These are phyloP conservation scores for Myxozyma sirexii DNA, from an alignment of 805 yeast species.

Conservation along the genomic window DNA sequence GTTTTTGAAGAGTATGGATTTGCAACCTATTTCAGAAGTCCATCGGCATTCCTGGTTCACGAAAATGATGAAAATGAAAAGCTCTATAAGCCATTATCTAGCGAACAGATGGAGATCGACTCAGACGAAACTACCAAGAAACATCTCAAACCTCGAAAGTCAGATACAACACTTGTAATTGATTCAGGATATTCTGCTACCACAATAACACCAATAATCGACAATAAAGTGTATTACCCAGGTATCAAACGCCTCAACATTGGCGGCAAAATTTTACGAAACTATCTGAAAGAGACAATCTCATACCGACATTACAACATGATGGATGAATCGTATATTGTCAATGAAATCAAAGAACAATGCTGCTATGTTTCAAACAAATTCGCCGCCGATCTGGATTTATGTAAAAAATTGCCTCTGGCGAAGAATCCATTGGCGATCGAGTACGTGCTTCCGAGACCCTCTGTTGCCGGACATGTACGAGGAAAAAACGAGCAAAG, in stretches of 20 bases:
- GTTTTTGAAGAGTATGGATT: constrained; percentile 93
- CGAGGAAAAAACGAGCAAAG: constrained; percentile 40
- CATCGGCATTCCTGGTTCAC: constrained; percentile 42
- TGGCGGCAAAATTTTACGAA: constrained; percentile 85
- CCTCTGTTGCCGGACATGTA: constrained; percentile 77
- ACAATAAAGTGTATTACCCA: constrained; percentile 65
- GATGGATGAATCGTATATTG: constrained; percentile 82
- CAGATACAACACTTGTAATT: constrained; percentile 74
- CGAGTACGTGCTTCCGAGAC: constrained; percentile 58
- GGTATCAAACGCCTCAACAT: constrained; percentile 79
- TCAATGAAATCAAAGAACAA: constrained; percentile 82
- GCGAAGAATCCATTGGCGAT: constrained; percentile 22
- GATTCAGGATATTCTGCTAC: constrained; percentile 90
- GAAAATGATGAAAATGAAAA: constrained; percentile 19
- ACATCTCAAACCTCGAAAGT: not conserved
- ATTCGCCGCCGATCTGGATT: constrained; percentile 53
- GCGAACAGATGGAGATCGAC: not conserved
- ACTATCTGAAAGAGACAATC: constrained; percentile 77
- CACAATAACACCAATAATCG: constrained; percentile 80
- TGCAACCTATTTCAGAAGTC: constrained; percentile 65
- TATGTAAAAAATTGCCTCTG: constrained; percentile 15
- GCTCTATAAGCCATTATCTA: not conserved
- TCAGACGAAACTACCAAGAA: not conserved
- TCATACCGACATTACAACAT: constrained; percentile 92
- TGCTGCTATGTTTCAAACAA: constrained; percentile 69